A percentile compares a stretch with the other conserved stretches of the same genome.
These are phyloP conservation scores for Medicago ruthenica DNA, from an alignment of 306 rosid species.

Conservation along the genomic window DNA sequence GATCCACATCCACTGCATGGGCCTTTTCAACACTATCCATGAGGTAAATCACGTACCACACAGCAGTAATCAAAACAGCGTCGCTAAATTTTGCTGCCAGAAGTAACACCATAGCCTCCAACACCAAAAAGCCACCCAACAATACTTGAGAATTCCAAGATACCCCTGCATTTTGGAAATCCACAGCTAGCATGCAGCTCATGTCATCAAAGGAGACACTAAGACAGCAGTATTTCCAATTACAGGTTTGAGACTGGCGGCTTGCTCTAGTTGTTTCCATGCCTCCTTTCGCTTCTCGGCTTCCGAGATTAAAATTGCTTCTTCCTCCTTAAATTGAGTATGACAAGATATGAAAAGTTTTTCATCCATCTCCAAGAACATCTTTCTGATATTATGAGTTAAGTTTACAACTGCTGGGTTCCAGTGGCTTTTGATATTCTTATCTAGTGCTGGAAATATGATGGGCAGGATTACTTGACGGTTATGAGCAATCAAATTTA, in stretches of 20 bases:
- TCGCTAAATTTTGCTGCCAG: conserved; percentile 54
- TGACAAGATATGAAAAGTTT: conserved; percentile 76
- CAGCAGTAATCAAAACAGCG: conserved; percentile 45
- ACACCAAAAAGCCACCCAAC: conserved; percentile 35
- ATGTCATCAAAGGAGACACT: conserved; percentile 66
- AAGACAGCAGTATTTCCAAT: conserved; percentile 82
- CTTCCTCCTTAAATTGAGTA: conserved; percentile 70
- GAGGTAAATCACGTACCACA: conserved; percentile 36
- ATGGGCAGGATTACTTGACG: conserved; percentile 81
- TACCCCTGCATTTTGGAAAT: neutral
- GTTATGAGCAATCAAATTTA: conserved; percentile 81
- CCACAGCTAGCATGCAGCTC: conserved; percentile 54
- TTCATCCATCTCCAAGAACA: conserved; percentile 91
- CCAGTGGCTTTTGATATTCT: conserved; percentile 78
- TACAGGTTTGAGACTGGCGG: conserved; percentile 76
- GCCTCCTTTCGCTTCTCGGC: conserved; percentile 79
- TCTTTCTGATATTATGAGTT: conserved; percentile 75
- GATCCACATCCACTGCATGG: conserved; percentile 49
- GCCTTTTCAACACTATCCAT: conserved; percentile 42
- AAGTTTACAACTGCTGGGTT: conserved; percentile 87
- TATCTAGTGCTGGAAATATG: conserved; percentile 80
- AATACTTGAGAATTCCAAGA: conserved; percentile 35
- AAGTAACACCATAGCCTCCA: conserved; percentile 42
- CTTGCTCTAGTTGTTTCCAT: conserved; percentile 82
- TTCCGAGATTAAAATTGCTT: conserved; percentile 50